Conservation (phyloP, 345 rosid genomes). For the Raphanus sativus region DNA sequence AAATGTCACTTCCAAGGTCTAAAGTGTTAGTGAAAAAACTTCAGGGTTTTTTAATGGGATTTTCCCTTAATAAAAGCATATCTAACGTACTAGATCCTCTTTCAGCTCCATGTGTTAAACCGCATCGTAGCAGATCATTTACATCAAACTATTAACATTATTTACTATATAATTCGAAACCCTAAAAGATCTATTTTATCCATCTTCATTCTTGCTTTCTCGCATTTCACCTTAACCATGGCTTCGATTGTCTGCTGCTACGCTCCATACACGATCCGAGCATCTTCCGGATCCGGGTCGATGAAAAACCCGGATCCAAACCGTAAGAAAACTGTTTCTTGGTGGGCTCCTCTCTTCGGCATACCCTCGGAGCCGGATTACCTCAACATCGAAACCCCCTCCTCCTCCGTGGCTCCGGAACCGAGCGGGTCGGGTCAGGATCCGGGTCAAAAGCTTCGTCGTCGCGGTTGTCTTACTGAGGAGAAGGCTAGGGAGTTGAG, state of each 20-base stretch:
- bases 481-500: constrained; percentile 67
- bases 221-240: constrained; percentile 32
- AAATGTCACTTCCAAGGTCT: too few species aligned
- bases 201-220: not conserved
- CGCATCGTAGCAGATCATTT: constrained; percentile 11
- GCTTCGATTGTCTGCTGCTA: constrained; percentile 46
- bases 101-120: not conserved
- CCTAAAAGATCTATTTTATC: not conserved
- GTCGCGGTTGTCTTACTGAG: constrained; percentile 60
- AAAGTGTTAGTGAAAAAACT: too few species aligned
- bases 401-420: not conserved
- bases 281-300: constrained; percentile 39
- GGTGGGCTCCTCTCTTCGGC: constrained; percentile 77
- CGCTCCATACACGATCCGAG: constrained; percentile 42
- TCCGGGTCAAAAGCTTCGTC: constrained; percentile 38
- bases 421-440: constrained; percentile 27
- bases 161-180: not conserved
- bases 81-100: not conserved
- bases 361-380: constrained; percentile 64
- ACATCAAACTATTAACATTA: not conserved
- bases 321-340: constrained; percentile 37
- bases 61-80: not conserved
- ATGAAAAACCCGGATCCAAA: constrained; percentile 28
- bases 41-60: too few species aligned
- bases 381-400: constrained; percentile 32